Percentiles rank a stretch among this genome's conserved stretches.
Conservation (phyloP, 2,329 filamentous ascomycete genomes). For the Cladosporium sp. region DNA sequence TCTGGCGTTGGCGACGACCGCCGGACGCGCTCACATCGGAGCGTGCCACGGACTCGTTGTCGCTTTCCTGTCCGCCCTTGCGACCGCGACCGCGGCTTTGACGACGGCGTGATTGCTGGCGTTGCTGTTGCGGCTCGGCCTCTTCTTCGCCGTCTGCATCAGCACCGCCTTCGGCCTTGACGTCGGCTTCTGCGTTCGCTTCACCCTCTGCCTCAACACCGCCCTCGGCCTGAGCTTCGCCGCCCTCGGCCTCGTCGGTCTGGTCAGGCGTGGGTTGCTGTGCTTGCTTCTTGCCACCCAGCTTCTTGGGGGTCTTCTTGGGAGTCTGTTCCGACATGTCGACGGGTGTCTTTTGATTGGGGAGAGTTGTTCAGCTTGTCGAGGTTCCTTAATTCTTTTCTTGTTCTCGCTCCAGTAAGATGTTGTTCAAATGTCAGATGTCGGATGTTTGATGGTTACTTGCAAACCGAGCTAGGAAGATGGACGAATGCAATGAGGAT, state of each 20-base stretch:
- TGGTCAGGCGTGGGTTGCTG: constrained; percentile 44
- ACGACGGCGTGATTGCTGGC: constrained; percentile 37
- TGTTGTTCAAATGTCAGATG: neutral
- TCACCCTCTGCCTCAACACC: constrained; percentile 27
- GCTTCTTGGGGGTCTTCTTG: constrained; percentile 47
- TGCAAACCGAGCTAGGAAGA: neutral
- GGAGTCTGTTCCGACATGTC: constrained; percentile 11
- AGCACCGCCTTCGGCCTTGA: constrained; percentile 40
- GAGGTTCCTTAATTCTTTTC: neutral
- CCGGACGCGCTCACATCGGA: constrained; percentile 50
- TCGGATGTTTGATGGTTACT: neutral
- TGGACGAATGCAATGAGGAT: neutral
- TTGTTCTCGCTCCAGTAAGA: neutral
- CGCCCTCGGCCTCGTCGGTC: constrained; percentile 41
- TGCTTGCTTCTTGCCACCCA: constrained; percentile 38
- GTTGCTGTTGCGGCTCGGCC: constrained; percentile 42
- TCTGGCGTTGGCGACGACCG: constrained; percentile 54
- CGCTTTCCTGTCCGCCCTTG: constrained; percentile 40
- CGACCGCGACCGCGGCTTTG: constrained; percentile 48
- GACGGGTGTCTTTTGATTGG: neutral
- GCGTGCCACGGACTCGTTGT: constrained; percentile 51
- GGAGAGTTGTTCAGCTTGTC: no score
- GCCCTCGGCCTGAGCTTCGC: constrained; percentile 31
- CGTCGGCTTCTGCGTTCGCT: constrained; percentile 41
- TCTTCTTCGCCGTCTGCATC: constrained; percentile 33